Percentiles rank a stretch among this genome's conserved stretches.
Evolutionary conservation across 2,329 filamentous ascomycete species (phyloP).

Genomic region (Colletotrichum chrysophilum): DNA sequence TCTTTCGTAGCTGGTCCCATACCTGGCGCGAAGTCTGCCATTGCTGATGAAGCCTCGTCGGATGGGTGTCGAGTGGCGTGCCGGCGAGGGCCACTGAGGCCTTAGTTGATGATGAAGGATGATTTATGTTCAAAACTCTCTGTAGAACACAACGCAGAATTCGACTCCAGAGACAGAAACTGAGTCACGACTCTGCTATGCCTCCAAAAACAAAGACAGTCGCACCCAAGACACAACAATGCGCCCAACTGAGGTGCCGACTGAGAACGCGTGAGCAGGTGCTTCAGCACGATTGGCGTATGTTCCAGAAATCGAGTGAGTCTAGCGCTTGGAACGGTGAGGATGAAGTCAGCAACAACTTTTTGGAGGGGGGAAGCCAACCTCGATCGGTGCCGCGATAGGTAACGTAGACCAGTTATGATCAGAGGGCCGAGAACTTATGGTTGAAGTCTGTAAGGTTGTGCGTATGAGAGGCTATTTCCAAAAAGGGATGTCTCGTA

Average conservation of each 20-base stretch:
- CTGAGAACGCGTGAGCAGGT: neutral
- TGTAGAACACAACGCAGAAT: neutral
- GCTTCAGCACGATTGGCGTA: neutral
- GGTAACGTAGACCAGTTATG: neutral
- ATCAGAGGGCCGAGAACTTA: neutral
- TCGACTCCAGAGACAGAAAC: neutral
- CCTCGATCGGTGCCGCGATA: neutral
- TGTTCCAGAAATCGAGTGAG: neutral
- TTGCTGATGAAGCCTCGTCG: neutral
- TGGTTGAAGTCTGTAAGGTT: neutral
- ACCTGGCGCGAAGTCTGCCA: constrained; percentile 16
- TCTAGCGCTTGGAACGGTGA: neutral
- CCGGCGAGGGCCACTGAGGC: neutral
- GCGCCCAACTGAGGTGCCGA: neutral
- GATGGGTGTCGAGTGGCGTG: neutral
- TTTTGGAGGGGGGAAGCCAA: neutral
- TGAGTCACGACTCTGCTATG: neutral
- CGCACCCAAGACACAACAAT: neutral
- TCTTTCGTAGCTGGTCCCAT: constrained; percentile 13
- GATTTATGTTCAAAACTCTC: neutral
- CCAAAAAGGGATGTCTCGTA: neutral
- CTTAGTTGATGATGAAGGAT: neutral
- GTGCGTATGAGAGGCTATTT: neutral
- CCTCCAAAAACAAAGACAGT: neutral
- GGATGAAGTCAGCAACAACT: neutral